Percentiles rank a stretch among this genome's conserved stretches.
Evolutionary conservation across 345 rosid genomes (phyloP).

Genomic region (Odontarrhena argentea): DNA sequence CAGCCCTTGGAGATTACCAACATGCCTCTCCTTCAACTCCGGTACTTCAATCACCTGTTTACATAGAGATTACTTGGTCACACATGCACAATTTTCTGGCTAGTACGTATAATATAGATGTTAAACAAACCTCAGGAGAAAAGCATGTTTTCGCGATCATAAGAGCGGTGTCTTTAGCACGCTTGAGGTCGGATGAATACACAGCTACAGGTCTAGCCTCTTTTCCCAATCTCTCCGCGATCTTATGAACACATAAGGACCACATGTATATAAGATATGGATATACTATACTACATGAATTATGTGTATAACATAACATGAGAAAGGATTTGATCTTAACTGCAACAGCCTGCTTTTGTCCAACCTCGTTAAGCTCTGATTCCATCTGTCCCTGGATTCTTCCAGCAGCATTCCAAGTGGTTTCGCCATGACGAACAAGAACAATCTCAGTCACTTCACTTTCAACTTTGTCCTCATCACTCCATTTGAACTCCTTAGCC

Average conservation of each 20-base stretch:
- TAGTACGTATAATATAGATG: no score
- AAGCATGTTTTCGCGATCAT: conserved; percentile 38
- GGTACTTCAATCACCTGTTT: conserved; percentile 39
- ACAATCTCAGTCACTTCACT: conserved; percentile 41
- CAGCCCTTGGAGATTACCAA: conserved; percentile 43
- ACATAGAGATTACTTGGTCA: neutral
- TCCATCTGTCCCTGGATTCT: conserved; percentile 38
- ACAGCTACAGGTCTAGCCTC: conserved; percentile 37
- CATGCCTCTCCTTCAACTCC: conserved; percentile 43
- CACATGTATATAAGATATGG: no score
- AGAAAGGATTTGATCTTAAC: conserved; percentile 38
- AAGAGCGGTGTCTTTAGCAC: conserved; percentile 45
- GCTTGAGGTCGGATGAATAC: conserved; percentile 42
- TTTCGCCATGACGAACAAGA: conserved; percentile 49
- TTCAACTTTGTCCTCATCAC: conserved; percentile 28
- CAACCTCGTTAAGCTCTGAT: conserved; percentile 44
- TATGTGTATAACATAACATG: neutral
- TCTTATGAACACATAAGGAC: conserved; percentile 18
- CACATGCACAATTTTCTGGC: no score
- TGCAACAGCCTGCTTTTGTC: conserved; percentile 48
- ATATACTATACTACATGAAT: neutral
- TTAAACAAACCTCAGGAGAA: no score
- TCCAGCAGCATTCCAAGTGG: conserved; percentile 48
- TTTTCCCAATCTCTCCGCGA: conserved; percentile 42
- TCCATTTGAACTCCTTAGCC: conserved; percentile 32